Percentiles rank a stretch among this genome's conserved stretches.
These are phyloP conservation scores for Litchi chinensis DNA, from an alignment of 345 rosid genomes.

Conservation along the genomic window DNA sequence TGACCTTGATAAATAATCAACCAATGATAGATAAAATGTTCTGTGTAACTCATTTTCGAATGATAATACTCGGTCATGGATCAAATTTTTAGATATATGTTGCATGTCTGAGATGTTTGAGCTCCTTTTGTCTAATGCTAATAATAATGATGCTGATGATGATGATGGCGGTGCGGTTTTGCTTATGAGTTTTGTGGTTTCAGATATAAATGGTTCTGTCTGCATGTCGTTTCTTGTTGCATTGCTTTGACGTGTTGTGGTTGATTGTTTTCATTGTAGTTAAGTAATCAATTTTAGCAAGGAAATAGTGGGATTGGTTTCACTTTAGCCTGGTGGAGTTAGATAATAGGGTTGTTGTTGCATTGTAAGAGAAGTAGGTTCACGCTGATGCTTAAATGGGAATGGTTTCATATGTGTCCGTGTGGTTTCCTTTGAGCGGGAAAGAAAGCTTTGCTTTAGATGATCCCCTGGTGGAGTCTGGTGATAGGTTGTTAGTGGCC, in stretches of 20 bases:
- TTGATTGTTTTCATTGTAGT: neutral
- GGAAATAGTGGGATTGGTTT: neutral
- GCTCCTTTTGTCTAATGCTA: conserved; percentile 14
- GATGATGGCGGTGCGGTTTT: neutral
- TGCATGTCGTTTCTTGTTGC: neutral
- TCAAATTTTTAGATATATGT: conserved; percentile 21
- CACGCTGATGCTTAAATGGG: neutral
- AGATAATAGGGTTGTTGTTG: conserved; percentile 1
- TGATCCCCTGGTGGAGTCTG: neutral
- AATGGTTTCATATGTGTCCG: neutral
- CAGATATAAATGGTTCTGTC: neutral
- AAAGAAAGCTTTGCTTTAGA: neutral
- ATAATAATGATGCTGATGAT: neutral
- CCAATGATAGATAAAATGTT: neutral
- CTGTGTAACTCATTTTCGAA: neutral
- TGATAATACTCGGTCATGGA: conserved; percentile 15
- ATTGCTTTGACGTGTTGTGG: neutral
- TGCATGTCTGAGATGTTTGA: conserved; percentile 31
- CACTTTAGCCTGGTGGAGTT: neutral
- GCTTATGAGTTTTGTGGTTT: neutral
- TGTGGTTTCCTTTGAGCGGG: neutral
- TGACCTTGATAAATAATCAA: conserved; percentile 35
- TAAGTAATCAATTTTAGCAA: neutral
- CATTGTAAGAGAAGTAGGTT: neutral
- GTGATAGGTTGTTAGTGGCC: neutral